Evolutionary conservation across 2,329 filamentous ascomycete genomes (phyloP).

Genomic region (Pseudopyricularia cyperi): DNA sequence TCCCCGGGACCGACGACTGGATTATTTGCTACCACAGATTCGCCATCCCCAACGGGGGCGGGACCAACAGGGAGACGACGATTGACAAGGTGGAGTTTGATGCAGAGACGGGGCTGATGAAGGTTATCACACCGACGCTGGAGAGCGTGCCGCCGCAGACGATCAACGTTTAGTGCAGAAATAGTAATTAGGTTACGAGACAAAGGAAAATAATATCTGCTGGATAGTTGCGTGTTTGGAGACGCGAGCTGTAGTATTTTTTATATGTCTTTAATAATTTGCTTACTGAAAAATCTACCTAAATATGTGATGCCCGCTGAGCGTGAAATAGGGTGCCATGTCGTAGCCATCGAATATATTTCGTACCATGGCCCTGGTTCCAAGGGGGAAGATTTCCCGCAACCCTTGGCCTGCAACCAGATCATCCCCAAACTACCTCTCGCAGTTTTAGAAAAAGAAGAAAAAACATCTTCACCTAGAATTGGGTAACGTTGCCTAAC

Average conservation of each 20-base stretch:
- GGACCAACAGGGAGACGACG: conserved; percentile 26
- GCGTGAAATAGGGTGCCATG: too few relatives aligned
- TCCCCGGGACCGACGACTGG: conserved; percentile 33
- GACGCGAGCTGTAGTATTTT: too few relatives aligned
- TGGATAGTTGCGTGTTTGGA: not conserved
- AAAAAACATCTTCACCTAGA: not conserved
- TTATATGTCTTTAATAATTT: not conserved
- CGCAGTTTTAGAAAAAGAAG: not conserved
- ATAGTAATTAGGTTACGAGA: too few relatives aligned
- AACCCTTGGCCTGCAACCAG: too few relatives aligned
- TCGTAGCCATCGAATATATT: too few relatives aligned
- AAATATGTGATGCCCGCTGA: too few relatives aligned
- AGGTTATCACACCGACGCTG: conserved; percentile 1
- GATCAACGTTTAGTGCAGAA: not conserved
- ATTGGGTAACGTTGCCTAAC: too few relatives aligned
- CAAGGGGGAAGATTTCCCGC: too few relatives aligned
- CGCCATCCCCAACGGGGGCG: conserved; percentile 28
- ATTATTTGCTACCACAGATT: conserved; percentile 37
- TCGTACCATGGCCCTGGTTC: too few relatives aligned
- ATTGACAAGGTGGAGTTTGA: conserved; percentile 27
- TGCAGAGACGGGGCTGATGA: conserved; percentile 2
- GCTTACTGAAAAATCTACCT: not conserved
- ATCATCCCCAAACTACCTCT: too few relatives aligned
- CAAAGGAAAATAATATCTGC: too few relatives aligned
- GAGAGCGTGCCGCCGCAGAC: conserved; percentile 1